These are phyloP conservation scores for Talaromyces trachyspermus DNA, from an alignment of 495 filamentous ascomycete genomes.

Conservation along the genomic window DNA sequence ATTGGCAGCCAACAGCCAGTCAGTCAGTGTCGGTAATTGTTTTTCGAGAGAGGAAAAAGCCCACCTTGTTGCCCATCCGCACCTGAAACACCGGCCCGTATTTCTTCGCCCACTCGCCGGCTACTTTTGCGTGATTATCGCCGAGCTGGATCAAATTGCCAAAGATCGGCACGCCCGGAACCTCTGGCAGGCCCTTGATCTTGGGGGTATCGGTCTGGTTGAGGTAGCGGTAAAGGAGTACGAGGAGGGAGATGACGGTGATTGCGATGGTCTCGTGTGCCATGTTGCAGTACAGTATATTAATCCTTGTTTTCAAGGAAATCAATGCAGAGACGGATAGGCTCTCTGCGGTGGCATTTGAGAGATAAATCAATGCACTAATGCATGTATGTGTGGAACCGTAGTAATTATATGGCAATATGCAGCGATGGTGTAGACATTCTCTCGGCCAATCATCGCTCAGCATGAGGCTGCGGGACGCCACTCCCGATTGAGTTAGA, in stretches of 20 bases:
- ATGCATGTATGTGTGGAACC: no score
- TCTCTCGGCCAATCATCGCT: no score
- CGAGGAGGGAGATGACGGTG: conserved; percentile 35
- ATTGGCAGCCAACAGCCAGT: background rate
- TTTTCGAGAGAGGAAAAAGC: no score
- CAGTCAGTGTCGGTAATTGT: background rate
- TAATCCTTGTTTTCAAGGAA: no score
- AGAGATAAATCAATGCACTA: no score
- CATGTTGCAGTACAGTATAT: background rate
- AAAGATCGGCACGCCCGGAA: conserved; percentile 57
- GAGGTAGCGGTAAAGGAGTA: conserved; percentile 46
- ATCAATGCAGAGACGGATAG: no score
- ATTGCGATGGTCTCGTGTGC: conserved; percentile 29
- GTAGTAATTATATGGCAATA: no score
- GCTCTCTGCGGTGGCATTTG: no score
- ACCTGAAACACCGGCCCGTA: conserved; percentile 64
- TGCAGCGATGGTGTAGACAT: no score
- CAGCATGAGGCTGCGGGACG: no score
- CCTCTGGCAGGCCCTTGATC: conserved; percentile 56
- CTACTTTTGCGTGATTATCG: conserved; percentile 45
- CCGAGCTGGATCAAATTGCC: conserved; percentile 57
- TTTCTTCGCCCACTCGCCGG: conserved; percentile 48
- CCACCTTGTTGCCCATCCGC: conserved; percentile 55
- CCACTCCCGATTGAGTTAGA: no score
- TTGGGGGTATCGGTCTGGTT: conserved; percentile 53